These are phyloP conservation scores for Lentinula raphanica DNA, from an alignment of 768 basidiomycete species.

Conservation along the genomic window DNA sequence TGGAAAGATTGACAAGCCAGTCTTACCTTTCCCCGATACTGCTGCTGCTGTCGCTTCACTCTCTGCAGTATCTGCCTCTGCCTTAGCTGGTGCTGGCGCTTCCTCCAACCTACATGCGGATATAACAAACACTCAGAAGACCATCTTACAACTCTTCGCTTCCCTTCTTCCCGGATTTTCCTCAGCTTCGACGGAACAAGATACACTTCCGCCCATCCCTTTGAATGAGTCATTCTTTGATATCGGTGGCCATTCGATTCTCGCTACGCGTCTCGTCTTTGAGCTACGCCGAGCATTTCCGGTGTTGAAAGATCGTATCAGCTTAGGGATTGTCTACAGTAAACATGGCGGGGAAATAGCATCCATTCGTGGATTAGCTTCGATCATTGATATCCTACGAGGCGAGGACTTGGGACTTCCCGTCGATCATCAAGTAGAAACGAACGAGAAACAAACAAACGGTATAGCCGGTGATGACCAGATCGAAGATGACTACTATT, in stretches of 20 bases:
- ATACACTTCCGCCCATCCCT: conserved; percentile 71
- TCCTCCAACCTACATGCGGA: neutral
- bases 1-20: conserved; percentile 98
- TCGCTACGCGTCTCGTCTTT: conserved; percentile 95
- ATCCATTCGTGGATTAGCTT: conserved; percentile 73
- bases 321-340: conserved; percentile 75
- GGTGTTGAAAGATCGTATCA: conserved; percentile 63
- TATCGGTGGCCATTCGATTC: conserved; percentile 95
- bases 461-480: conserved; percentile 13
- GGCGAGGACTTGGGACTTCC: conserved; percentile 77
- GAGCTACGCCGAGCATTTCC: conserved; percentile 92
- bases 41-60: conserved; percentile 50
- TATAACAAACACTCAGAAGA: conserved; percentile 30
- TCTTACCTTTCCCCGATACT: conserved; percentile 97
- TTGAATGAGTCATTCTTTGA: conserved; percentile 97
- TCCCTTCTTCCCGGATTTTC: conserved; percentile 54
- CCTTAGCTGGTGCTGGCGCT: conserved; percentile 9
- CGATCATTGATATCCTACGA: conserved; percentile 68
- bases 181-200: neutral
- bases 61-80: conserved; percentile 24
- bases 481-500: conserved; percentile 55
- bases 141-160: conserved; percentile 82
- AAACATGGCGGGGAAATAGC: conserved; percentile 50
- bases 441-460: neutral
- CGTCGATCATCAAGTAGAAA: neutral